phyloP scores from a whole-genome alignment of 164 flowering plant genomes.

The Vitis rupestris region DNA sequence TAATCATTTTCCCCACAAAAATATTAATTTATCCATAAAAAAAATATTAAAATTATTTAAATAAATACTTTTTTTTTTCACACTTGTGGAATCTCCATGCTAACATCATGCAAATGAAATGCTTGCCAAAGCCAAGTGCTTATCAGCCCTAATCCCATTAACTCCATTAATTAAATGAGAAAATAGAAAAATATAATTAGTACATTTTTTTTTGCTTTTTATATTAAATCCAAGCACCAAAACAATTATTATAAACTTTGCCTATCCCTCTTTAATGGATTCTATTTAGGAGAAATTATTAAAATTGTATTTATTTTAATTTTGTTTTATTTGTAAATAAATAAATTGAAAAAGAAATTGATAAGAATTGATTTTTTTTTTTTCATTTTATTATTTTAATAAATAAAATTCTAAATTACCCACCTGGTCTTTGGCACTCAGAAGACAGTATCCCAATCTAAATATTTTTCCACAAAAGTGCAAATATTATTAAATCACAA shows the following conservation, averaged over 20 bases:
- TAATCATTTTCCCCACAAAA: neutral
- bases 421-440: neutral
- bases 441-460: neutral
- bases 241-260: neutral
- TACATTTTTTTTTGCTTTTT: neutral
- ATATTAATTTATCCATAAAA: neutral
- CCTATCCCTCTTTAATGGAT: neutral
- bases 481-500: neutral
- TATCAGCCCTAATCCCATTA: neutral
- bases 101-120: slow-evolving; percentile 1
- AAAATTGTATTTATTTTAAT: too few relatives aligned
- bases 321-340: too few relatives aligned
- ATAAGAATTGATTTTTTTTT: too few relatives aligned
- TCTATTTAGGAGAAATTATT: neutral
- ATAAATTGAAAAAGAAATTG: too few relatives aligned
- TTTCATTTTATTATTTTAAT: neutral
- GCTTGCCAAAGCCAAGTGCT: neutral
- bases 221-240: neutral
- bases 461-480: too few relatives aligned
- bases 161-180: neutral
- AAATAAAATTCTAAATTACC: neutral
- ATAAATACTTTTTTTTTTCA: neutral
- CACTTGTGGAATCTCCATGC: neutral
- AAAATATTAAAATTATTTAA: neutral
- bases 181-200: neutral